Evolutionary conservation across 345 rosid genomes (phyloP).

Genomic region (Gossypium sturtianum): DNA sequence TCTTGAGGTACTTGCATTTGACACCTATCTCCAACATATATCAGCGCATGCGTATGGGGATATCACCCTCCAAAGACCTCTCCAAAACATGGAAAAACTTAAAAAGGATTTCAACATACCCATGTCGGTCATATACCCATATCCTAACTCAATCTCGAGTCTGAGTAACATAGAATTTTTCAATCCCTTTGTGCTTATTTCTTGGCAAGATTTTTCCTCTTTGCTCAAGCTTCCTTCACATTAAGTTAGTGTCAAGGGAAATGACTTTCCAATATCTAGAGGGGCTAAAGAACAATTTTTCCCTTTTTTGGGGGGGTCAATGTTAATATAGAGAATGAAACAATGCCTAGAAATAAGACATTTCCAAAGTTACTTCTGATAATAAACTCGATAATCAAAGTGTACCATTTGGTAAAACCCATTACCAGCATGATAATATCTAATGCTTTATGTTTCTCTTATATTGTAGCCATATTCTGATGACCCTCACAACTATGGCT

Average conservation of each 20-base stretch:
- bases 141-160: no score
- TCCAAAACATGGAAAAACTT: no score
- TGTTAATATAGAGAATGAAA: not conserved
- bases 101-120: no score
- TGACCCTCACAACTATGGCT: slow-evolving; percentile 67
- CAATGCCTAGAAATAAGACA: not conserved
- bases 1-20: no score
- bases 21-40: no score
- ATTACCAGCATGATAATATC: not conserved
- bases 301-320: not conserved
- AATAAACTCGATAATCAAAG: not conserved
- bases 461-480: slow-evolving; percentile 57
- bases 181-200: not conserved
- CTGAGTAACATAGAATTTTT: no score
- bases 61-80: no score
- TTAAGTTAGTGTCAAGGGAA: not conserved
- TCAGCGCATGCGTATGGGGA: no score
- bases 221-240: not conserved
- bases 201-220: not conserved
- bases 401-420: not conserved
- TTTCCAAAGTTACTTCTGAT: not conserved
- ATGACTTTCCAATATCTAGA: no score
- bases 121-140: no score
- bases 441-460: slow-evolving; percentile 1
- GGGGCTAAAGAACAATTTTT: no score